Conservation (phyloP, 208 protist species). For the Endotrypanum monterogeii region DNA sequence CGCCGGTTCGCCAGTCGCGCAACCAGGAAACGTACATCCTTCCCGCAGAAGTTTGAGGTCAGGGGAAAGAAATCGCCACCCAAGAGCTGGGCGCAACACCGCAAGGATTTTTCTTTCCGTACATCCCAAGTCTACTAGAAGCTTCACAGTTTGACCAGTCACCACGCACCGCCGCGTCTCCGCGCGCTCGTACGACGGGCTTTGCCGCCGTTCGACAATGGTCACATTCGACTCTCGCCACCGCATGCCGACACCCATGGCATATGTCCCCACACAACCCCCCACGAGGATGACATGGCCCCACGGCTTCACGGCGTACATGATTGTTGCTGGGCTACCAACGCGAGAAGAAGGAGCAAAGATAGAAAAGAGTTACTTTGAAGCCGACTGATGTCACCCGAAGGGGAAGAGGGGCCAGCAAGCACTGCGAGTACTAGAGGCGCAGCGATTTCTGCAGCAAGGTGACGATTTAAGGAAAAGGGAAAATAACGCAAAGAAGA, state of each 20-base stretch:
- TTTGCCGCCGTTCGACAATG: constrained; percentile 54
- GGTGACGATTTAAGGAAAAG: too few relatives aligned
- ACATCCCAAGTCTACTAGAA: constrained; percentile 74
- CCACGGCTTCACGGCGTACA: constrained; percentile 91
- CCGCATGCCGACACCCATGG: constrained; percentile 86
- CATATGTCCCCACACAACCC: constrained; percentile 63
- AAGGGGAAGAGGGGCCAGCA: not conserved
- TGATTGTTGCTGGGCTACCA: constrained; percentile 18
- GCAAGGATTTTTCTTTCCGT: constrained; percentile 45
- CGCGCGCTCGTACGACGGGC: constrained; percentile 52
- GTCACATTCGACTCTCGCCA: constrained; percentile 81
- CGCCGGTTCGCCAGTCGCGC: constrained; percentile 55
- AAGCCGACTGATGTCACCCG: not conserved
- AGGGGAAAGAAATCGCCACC: constrained; percentile 67
- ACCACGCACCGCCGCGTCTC: constrained; percentile 61
- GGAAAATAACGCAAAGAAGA: too few relatives aligned
- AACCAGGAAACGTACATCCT: constrained; percentile 66
- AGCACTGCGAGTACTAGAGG: too few relatives aligned
- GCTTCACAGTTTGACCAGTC: constrained; percentile 67
- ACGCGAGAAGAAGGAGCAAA: constrained; percentile 20
- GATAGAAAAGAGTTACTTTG: not conserved
- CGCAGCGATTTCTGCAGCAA: not conserved
- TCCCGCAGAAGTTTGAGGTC: constrained; percentile 52
- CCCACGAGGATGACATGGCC: constrained; percentile 76
- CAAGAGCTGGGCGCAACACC: constrained; percentile 45